Percentiles rank a stretch among this genome's conserved stretches.
phyloP scores from a whole-genome alignment of 305 asterid species.

The Lippia alba region DNA sequence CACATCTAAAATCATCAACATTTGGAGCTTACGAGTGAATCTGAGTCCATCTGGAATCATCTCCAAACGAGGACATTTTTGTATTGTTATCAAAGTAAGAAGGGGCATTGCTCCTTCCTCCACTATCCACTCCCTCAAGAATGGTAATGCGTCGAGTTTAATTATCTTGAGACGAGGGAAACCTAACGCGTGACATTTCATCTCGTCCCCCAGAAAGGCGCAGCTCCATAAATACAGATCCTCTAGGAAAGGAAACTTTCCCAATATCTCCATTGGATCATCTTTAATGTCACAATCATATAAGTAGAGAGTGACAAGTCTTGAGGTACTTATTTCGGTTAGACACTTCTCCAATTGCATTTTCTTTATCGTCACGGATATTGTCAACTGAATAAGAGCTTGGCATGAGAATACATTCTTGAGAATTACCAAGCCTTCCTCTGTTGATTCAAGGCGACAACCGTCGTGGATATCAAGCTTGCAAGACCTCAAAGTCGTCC shows the following conservation, averaged over 20 bases:
- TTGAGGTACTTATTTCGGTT: background rate
- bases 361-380: background rate
- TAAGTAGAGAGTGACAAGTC: background rate
- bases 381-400: constrained; percentile 15
- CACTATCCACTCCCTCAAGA: background rate
- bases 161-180: background rate
- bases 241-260: constrained; percentile 13
- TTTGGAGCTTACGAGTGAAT: too few relatives aligned
- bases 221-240: background rate
- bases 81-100: background rate
- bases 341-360: background rate
- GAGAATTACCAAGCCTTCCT: background rate
- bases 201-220: constrained; percentile 14
- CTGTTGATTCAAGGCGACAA: background rate
- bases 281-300: background rate
- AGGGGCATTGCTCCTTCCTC: constrained; percentile 27
- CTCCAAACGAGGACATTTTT: background rate
- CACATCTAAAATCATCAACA: too few relatives aligned
- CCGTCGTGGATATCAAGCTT: constrained; percentile 8
- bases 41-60: too few relatives aligned
- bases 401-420: constrained; percentile 7
- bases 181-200: constrained; percentile 5
- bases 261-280: too few relatives aligned
- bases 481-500: background rate
- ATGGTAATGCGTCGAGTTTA: too few relatives aligned